Conservation (phyloP, 805 yeast species). For the Myxozyma sirexii region DNA sequence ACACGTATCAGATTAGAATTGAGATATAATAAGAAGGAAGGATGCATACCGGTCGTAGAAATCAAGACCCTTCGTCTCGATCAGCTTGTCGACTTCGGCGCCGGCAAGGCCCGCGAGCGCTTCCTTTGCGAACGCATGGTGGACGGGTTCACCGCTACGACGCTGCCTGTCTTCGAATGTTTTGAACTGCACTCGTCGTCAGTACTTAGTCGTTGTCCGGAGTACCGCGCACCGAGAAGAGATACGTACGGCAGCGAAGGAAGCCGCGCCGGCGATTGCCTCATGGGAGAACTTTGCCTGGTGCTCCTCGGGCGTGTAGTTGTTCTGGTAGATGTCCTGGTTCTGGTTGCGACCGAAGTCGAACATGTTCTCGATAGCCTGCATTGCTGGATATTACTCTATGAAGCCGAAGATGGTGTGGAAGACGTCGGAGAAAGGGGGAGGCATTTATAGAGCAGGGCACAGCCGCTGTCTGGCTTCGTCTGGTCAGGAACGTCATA, state of each 20-base stretch:
- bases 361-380: slow-evolving; percentile 34
- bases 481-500: too few species aligned
- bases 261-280: slow-evolving; percentile 40
- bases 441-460: neutral
- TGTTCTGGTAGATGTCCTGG: slow-evolving; percentile 18
- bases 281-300: slow-evolving; percentile 39
- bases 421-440: neutral
- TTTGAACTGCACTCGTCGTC: slow-evolving; percentile 33
- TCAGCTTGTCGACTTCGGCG: slow-evolving; percentile 41
- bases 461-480: too few species aligned
- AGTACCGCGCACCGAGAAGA: neutral
- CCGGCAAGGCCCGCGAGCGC: slow-evolving; percentile 39
- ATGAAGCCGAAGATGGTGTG: neutral
- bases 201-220: neutral
- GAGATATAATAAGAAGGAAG: neutral
- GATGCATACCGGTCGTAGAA: slow-evolving; percentile 33
- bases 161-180: slow-evolving; percentile 40
- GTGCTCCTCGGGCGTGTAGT: slow-evolving; percentile 34
- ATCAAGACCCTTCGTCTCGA: slow-evolving; percentile 41
- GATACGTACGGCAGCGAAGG: slow-evolving; percentile 36
- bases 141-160: slow-evolving; percentile 39
- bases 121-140: slow-evolving; percentile 40
- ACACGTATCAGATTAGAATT: neutral
- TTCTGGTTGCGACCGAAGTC: slow-evolving; percentile 16
- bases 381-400: neutral